Percentiles rank a stretch among this genome's conserved stretches.
Evolutionary conservation across 2,329 filamentous ascomycete species (phyloP).

Genomic region (Lecanicillium sp.): DNA sequence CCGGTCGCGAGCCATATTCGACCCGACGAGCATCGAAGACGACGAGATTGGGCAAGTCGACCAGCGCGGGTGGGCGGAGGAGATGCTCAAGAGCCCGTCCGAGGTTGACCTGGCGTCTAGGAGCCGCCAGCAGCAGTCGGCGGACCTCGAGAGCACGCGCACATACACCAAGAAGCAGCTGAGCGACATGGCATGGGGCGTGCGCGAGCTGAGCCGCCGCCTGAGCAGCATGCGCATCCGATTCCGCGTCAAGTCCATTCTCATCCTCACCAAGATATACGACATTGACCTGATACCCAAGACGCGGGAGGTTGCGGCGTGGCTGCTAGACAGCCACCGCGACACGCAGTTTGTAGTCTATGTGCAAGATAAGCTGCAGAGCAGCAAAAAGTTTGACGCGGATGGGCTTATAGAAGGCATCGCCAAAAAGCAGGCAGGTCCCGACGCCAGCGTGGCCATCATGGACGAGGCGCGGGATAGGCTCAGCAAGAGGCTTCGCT

Average conservation of each 20-base stretch:
- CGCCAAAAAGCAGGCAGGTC: conserved; percentile 31
- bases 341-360: conserved; percentile 68
- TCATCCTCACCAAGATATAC: conserved; percentile 86
- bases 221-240: conserved; percentile 76
- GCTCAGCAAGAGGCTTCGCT: conserved; percentile 54
- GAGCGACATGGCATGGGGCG: conserved; percentile 94
- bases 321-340: conserved; percentile 69
- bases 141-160: conserved; percentile 46
- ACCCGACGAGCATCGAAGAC: conserved; percentile 31
- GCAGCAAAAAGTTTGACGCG: conserved; percentile 66
- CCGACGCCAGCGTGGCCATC: conserved; percentile 21
- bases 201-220: conserved; percentile 80
- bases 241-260: conserved; percentile 74
- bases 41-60: conserved; percentile 45
- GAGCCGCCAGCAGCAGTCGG: conserved; percentile 9
- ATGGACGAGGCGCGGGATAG: conserved; percentile 26
- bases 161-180: conserved; percentile 91
- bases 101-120: conserved; percentile 27
- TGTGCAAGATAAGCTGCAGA: conserved; percentile 68
- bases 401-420: conserved; percentile 59
- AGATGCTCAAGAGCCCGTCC: conserved; percentile 36
- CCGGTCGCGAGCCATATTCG: conserved; percentile 25
- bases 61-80: conserved; percentile 46
- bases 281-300: conserved; percentile 72
- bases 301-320: conserved; percentile 68